Percentiles rank a stretch among this genome's conserved stretches.
Conservation (phyloP, 306 rosid species). For the Fagus crenata region DNA sequence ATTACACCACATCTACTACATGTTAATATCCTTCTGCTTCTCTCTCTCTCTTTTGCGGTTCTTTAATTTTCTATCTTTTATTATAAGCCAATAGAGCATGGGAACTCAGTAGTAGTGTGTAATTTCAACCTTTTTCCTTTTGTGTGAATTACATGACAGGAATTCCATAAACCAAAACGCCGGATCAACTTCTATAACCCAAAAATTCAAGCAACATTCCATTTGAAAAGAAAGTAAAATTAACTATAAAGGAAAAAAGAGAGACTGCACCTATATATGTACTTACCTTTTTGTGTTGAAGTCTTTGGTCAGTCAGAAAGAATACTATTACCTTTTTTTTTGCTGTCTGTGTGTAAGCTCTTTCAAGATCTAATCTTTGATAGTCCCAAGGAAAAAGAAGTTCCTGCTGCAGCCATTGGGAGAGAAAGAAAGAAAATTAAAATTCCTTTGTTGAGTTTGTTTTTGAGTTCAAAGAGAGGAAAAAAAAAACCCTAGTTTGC, state of each 20-base stretch:
- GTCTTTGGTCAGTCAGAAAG: slow-evolving; percentile 18
- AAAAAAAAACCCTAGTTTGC: slow-evolving; percentile 60
- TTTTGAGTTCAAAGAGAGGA: slow-evolving; percentile 43
- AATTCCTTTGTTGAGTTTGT: slow-evolving; percentile 43
- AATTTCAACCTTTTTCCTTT: slow-evolving; percentile 5
- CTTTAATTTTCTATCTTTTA: no score
- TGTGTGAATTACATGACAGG: neutral
- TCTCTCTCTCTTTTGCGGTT: neutral
- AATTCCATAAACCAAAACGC: slow-evolving; percentile 17
- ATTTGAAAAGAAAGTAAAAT: slow-evolving; percentile 6
- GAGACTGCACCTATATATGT: neutral
- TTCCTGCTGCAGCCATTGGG: slow-evolving; percentile 21
- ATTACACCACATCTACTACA: neutral
- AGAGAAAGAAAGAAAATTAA: slow-evolving; percentile 19
- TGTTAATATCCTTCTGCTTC: neutral
- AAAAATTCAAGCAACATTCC: slow-evolving; percentile 19
- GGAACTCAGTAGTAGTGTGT: neutral
- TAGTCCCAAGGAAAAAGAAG: slow-evolving; percentile 44
- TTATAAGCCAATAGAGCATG: neutral
- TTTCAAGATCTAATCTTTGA: slow-evolving; percentile 49
- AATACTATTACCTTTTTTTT: slow-evolving; percentile 39
- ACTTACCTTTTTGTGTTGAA: slow-evolving; percentile 17
- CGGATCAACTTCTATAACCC: slow-evolving; percentile 26
- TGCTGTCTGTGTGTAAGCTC: slow-evolving; percentile 19
- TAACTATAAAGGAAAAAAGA: neutral